Conservation (phyloP, 1,284 basidiomycete species). For the Naganishia cerealis region DNA sequence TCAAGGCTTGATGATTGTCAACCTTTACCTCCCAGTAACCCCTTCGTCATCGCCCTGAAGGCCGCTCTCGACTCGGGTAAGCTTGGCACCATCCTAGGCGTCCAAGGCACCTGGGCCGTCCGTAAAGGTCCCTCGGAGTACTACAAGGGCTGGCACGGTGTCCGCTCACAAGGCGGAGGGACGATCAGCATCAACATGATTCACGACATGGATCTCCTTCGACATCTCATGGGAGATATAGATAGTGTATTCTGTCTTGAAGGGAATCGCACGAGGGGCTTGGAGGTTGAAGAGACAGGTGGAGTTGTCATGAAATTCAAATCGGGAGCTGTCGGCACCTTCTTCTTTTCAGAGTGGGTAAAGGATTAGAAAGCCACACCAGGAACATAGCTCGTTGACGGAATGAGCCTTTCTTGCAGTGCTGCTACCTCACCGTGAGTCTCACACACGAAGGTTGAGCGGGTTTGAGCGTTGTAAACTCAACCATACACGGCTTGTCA, state of each 20-base stretch:
- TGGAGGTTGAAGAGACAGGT: slow-evolving; percentile 39
- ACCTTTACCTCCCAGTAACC: not conserved
- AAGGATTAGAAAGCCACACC: slow-evolving; percentile 18
- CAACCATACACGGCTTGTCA: not conserved
- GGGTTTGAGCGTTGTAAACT: not conserved
- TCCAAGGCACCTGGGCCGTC: slow-evolving; percentile 36
- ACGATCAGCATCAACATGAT: slow-evolving; percentile 35
- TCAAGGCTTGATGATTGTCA: not conserved
- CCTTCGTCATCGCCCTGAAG: slow-evolving; percentile 34
- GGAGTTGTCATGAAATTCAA: slow-evolving; percentile 36
- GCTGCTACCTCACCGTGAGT: slow-evolving; percentile 36
- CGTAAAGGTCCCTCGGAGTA: slow-evolving; percentile 34
- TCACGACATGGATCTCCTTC: slow-evolving; percentile 37
- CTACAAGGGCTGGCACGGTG: slow-evolving; percentile 35
- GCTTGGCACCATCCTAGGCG: slow-evolving; percentile 36
- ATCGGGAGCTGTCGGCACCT: slow-evolving; percentile 37
- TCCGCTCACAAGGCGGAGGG: slow-evolving; percentile 29
- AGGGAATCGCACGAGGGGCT: slow-evolving; percentile 33
- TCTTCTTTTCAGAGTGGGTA: slow-evolving; percentile 38
- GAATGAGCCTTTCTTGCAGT: slow-evolving; percentile 10
- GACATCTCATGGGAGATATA: slow-evolving; percentile 38
- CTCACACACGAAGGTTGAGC: not conserved
- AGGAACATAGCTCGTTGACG: not conserved
- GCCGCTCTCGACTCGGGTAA: slow-evolving; percentile 29
- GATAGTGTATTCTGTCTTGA: slow-evolving; percentile 36